These are phyloP conservation scores for Leishmania mexicana DNA, from an alignment of 208 protist species.

Conservation along the genomic window DNA sequence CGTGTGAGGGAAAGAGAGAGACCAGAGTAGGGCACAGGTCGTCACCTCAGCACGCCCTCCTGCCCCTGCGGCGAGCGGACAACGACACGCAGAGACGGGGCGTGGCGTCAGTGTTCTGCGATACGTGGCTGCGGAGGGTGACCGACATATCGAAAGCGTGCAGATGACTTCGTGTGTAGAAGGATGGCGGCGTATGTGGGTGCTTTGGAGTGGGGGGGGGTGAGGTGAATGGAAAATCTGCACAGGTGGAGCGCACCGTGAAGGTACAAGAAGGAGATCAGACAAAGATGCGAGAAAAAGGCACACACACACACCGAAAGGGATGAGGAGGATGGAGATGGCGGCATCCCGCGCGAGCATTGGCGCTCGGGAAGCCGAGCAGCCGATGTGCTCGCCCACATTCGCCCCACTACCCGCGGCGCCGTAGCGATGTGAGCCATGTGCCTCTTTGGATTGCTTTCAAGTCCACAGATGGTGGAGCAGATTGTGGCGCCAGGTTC, in stretches of 20 bases:
- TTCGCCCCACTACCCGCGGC: background rate
- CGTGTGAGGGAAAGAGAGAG: background rate
- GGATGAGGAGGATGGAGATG: background rate
- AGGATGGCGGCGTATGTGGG: background rate
- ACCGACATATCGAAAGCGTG: background rate
- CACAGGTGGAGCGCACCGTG: background rate
- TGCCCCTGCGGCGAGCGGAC: background rate
- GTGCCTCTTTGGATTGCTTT: background rate
- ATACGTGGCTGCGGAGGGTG: background rate
- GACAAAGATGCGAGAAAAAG: background rate
- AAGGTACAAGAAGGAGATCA: background rate
- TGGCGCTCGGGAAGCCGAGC: background rate
- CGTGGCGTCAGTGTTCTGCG: too few species aligned
- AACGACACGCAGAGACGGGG: background rate
- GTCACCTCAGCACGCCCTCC: background rate
- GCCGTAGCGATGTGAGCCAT: background rate
- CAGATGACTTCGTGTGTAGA: background rate
- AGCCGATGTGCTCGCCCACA: background rate
- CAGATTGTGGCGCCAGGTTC: background rate
- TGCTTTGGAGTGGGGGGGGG: too few species aligned
- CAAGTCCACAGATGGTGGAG: background rate
- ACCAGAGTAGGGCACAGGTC: background rate
- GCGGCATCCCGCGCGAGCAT: background rate
- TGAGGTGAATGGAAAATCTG: background rate
- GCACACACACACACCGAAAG: background rate